phyloP scores from a whole-genome alignment of 1,139 yeast species.

The Debaryomyces sp. region DNA sequence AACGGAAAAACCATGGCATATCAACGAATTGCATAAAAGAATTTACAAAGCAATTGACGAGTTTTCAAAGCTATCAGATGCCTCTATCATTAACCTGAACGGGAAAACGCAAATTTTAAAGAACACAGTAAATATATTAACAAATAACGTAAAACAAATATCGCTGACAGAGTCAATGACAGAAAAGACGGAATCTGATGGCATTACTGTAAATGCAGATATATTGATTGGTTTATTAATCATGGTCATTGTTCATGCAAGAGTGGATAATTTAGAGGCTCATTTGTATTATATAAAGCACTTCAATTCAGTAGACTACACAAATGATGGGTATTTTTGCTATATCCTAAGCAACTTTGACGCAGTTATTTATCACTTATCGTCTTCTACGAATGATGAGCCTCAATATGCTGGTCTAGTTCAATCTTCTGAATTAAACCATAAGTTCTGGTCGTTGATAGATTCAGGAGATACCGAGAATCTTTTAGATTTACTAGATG shows the following conservation, averaged over 20 bases:
- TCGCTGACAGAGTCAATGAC: conserved; percentile 1
- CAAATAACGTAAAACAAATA: conserved; percentile 24
- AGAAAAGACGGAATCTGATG: conserved; percentile 14
- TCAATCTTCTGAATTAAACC: conserved; percentile 50
- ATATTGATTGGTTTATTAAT: conserved; percentile 72
- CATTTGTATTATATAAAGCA: conserved; percentile 67
- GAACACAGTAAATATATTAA: conserved; percentile 55
- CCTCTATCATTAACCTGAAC: conserved; percentile 50
- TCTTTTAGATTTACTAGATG: conserved; percentile 24
- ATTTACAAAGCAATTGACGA: conserved; percentile 56
- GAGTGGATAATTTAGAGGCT: conserved; percentile 58
- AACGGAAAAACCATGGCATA: conserved; percentile 39
- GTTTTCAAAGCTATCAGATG: conserved; percentile 52
- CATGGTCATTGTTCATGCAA: conserved; percentile 69
- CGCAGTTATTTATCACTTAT: conserved; percentile 72
- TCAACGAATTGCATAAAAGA: conserved; percentile 48
- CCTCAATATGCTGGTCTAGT: conserved; percentile 43
- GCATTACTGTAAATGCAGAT: conserved; percentile 63
- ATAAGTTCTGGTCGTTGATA: conserved; percentile 58
- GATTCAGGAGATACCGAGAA: conserved; percentile 30
- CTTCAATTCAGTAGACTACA: conserved; percentile 45
- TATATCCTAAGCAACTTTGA: conserved; percentile 73
- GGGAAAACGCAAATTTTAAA: conserved; percentile 57
- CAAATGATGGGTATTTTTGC: conserved; percentile 40
- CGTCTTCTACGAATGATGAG: conserved; percentile 25